These are phyloP conservation scores for Hanseniaspora hatyaiensis DNA, from an alignment of 805 yeast species.

Conservation along the genomic window DNA sequence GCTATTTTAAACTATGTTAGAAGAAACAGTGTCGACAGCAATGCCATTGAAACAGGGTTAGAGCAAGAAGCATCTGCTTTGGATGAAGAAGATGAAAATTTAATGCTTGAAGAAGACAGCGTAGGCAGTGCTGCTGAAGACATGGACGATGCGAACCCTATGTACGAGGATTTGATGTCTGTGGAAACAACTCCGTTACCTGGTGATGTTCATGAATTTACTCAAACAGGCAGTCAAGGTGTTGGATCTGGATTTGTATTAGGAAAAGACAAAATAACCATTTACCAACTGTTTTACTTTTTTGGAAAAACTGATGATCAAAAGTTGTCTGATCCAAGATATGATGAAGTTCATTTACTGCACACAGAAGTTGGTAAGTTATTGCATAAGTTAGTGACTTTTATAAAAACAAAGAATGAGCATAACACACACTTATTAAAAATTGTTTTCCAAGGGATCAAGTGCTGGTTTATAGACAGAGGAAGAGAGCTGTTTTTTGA, in stretches of 20 bases:
- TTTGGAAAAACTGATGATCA: slow-evolving; percentile 47
- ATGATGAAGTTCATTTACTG: slow-evolving; percentile 45
- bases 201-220: slow-evolving; percentile 24
- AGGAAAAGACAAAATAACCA: slow-evolving; percentile 40
- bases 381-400: slow-evolving; percentile 46
- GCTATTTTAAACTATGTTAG: slow-evolving; percentile 31
- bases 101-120: slow-evolving; percentile 22
- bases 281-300: slow-evolving; percentile 52
- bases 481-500: slow-evolving; percentile 59
- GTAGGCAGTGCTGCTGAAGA: slow-evolving; percentile 20
- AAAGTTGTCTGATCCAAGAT: slow-evolving; percentile 34
- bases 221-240: slow-evolving; percentile 30
- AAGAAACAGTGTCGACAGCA: slow-evolving; percentile 28
- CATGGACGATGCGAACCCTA: slow-evolving; percentile 21
- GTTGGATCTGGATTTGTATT: slow-evolving; percentile 46
- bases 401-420: slow-evolving; percentile 38
- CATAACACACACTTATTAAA: slow-evolving; percentile 57
- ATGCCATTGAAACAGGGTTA: slow-evolving; percentile 27
- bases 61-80: slow-evolving; percentile 19
- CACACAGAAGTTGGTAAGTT: slow-evolving; percentile 50
- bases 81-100: slow-evolving; percentile 23
- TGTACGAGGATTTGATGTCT: slow-evolving; percentile 35
- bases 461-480: slow-evolving; percentile 70
- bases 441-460: slow-evolving; percentile 49
- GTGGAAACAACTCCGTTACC: slow-evolving; percentile 34